Base-by-base conservation (phyloP, 2,329 filamentous ascomycete genomes). In the Hypoxylon sp. region DNA sequence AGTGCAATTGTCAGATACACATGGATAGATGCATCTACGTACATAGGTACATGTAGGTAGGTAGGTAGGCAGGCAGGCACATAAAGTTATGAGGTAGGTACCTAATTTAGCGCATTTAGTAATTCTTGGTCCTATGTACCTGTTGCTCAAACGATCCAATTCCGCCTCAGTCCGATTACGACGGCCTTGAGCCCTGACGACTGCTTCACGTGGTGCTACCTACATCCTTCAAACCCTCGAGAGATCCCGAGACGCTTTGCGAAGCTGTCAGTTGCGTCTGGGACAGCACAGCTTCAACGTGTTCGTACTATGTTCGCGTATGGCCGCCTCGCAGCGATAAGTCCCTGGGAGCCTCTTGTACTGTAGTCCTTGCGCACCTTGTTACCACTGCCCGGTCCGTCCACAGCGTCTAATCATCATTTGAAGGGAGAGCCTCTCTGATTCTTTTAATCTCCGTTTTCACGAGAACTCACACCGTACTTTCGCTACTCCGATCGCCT, bases 261-360 rank as follows among this genome's bases (percentile, higher is more conserved):
- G 42, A 46, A 53, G 46, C 55, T 62, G 31, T 35, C 50, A 47
- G 29, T 59, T 52, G 56, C 19, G 46, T 62, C 53, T 52, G 64
- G 48, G 64, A 50, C 67, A 67, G 54, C 48, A 62, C 46, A 10
- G 24, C 44, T 62, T 46, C 3, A 47, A 51, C 42, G 42, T 47
- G 47, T 58, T 44, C 63, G 35, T 70, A 67, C 65, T 48, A 68
- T 70, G 70, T 56, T 69, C 60, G 65, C 51, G 53, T 70, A 68
- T 69, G 65, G 68, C 63, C 57, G 65, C 42, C 46, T 61, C 52
- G 60, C 50, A 62, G 61, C 65, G 57, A 68, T 55, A 57, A 67
- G 46, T 62, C 51, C 54, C 31, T 50, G 59, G 58, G 62, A 67
- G 56, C 46, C 55, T 58, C 39, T 51, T 69, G 19, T 60, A 39